Evolutionary conservation across 2,329 filamentous ascomycete species (phyloP).

Genomic region (Ophiosphaerella narmari): DNA sequence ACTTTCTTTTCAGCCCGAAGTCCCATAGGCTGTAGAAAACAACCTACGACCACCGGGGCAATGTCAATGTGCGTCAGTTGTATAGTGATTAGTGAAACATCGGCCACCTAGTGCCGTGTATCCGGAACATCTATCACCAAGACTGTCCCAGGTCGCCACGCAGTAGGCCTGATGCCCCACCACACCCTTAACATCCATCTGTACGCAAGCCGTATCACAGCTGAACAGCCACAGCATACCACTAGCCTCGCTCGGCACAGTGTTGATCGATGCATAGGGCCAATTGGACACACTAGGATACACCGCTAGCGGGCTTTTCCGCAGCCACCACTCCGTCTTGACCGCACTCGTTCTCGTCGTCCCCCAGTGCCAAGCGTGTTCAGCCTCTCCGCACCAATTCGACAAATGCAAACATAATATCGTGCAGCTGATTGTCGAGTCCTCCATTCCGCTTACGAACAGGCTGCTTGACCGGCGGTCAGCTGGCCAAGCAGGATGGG

Average conservation of each 20-base stretch:
- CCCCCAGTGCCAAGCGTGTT: not conserved
- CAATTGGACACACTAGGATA: not conserved
- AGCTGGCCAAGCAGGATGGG: slow-evolving; percentile 13
- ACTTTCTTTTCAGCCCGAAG: too few relatives aligned
- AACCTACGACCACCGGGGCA: too few relatives aligned
- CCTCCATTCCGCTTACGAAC: slow-evolving; percentile 25
- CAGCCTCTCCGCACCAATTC: not conserved
- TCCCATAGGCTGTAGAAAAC: too few relatives aligned
- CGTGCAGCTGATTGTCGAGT: not conserved
- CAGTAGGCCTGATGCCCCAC: too few relatives aligned
- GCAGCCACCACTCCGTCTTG: not conserved
- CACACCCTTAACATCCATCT: not conserved
- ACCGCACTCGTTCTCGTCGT: not conserved
- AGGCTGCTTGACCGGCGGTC: slow-evolving; percentile 14
- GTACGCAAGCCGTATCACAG: slow-evolving; percentile 12
- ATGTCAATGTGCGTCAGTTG: too few relatives aligned
- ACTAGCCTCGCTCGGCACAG: not conserved
- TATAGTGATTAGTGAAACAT: too few relatives aligned
- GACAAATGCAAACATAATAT: not conserved
- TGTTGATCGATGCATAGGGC: not conserved
- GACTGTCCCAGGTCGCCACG: too few relatives aligned
- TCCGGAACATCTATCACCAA: too few relatives aligned
- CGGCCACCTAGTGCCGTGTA: too few relatives aligned
- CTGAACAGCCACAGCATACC: slow-evolving; percentile 2
- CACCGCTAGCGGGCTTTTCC: slow-evolving; percentile 3